phyloP scores from a whole-genome alignment of 352 stramenopile species.

The Phytopythium ostracodes region DNA sequence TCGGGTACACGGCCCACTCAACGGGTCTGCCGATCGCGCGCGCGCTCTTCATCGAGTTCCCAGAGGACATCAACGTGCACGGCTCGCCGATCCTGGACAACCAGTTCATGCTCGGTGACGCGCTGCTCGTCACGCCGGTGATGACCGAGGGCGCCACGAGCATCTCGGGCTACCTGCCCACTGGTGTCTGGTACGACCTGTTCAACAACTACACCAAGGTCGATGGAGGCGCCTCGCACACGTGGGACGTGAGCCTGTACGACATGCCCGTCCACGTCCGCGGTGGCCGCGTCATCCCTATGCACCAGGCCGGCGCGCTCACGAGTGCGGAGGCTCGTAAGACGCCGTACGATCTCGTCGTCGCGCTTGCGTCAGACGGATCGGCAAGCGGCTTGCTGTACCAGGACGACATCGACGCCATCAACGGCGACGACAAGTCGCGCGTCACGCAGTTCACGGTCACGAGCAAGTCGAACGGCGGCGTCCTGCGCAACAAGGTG shows the following conservation, averaged over 20 bases:
- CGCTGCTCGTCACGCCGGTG: conserved; percentile 52
- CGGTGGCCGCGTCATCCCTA: conserved; percentile 39
- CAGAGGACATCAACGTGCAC: conserved; percentile 28
- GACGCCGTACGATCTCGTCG: conserved; percentile 47
- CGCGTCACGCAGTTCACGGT: conserved; percentile 1
- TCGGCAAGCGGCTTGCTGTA: conserved; percentile 41
- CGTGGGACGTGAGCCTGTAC: conserved; percentile 37
- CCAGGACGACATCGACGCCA: conserved; percentile 29
- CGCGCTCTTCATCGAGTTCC: conserved; percentile 66
- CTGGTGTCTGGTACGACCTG: conserved; percentile 52
- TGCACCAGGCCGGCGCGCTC: conserved; percentile 38
- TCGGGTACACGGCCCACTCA: conserved; percentile 52
- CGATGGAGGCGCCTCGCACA: conserved; percentile 21
- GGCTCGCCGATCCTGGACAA: conserved; percentile 21
- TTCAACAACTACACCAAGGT: conserved; percentile 42
- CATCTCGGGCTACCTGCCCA: conserved; percentile 40
- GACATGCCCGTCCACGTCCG: conserved; percentile 59
- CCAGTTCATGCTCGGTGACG: conserved; percentile 58
- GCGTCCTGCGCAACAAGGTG: conserved; percentile 3
- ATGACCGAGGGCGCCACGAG: conserved; percentile 39
- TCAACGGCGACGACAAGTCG: conserved; percentile 1
- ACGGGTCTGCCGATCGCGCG: conserved; percentile 45
- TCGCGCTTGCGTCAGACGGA: conserved; percentile 24
- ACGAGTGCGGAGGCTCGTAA: conserved; percentile 37
- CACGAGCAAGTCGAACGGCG: neutral